Base-by-base conservation (phyloP, 2,329 filamentous ascomycete genomes). In the Cladobotryum protrusum region DNA sequence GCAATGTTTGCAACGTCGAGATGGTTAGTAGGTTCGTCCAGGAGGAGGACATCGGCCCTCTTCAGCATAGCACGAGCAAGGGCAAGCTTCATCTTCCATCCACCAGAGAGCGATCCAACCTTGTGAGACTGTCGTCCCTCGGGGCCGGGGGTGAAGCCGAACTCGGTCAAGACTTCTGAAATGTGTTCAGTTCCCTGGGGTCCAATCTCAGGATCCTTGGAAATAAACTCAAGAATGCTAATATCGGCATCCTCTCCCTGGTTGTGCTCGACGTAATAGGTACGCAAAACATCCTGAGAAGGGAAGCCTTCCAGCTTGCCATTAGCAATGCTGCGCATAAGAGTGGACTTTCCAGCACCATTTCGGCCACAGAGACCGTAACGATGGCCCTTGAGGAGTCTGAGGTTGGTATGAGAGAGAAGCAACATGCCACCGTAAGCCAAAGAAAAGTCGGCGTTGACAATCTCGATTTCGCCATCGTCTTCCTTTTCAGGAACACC, bases 61-160 rank as follows among this genome's bases (percentile, higher is more conserved):
- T 93, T 88, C 63, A 99, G 79, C 91, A 99, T 97, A 56, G 93
- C 93, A 62, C 93, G 83, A 47, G 93, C 93, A 68, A 99, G 73
- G 57, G 93, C 93, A 54, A 99, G 76, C 83, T 99, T 99, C 93
- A 99, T 99, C 81, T 97, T 97, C 93, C 93, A 99, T 66, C 93
- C 93, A 72, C 93, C 93, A 40, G 93, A 97, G 34, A 99, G 74
- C 17, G 92, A 96, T 59, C 93, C 93, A 52, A 99, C 93, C 61
- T 86, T 88, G 67, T 96, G 83, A 5, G 85, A 79, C 70, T 97
- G 93, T 53, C 89, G 83, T 52, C 92, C 93, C 58, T 93, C 87
- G 1, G 90, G 89, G 3, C 92, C 92, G 54, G 87, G 72, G 18
- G 88, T 95, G 73, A 99, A 99, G 40, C 95, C 95, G 62, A 99